Conservation (phyloP, 1,284 basidiomycete species). For the Wolfiporia cocos region DNA sequence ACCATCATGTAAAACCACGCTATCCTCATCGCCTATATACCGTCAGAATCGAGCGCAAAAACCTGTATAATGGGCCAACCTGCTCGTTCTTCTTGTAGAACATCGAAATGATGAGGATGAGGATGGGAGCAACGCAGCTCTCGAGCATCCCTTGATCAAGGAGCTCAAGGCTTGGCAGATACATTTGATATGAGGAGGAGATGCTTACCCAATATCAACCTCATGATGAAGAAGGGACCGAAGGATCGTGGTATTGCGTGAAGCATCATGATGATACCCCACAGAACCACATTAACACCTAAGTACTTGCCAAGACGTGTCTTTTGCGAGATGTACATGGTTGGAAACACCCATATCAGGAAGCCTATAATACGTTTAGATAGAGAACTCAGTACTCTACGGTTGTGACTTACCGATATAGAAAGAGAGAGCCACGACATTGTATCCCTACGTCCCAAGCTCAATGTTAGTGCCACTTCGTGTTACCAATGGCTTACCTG, state of each 20-base stretch:
- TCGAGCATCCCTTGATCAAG: conserved; percentile 52
- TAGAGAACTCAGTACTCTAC: neutral
- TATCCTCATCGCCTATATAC: conserved; percentile 44
- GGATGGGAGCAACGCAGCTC: conserved; percentile 55
- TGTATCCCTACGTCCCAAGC: conserved; percentile 40
- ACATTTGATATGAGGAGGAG: neutral
- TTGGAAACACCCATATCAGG: conserved; percentile 61
- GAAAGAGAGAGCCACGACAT: conserved; percentile 61
- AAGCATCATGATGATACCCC: conserved; percentile 58
- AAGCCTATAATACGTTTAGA: conserved; percentile 34
- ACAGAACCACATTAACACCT: conserved; percentile 53
- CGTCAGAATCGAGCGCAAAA: conserved; percentile 1
- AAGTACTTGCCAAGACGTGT: conserved; percentile 56
- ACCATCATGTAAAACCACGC: conserved; percentile 71
- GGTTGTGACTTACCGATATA: conserved; percentile 40
- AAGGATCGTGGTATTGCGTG: conserved; percentile 54
- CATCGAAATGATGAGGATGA: conserved; percentile 62
- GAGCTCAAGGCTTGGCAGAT: neutral
- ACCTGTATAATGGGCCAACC: conserved; percentile 21
- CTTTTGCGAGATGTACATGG: conserved; percentile 60
- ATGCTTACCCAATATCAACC: conserved; percentile 49
- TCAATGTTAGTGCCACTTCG: neutral
- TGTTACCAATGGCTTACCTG: conserved; percentile 33
- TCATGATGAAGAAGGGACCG: conserved; percentile 54
- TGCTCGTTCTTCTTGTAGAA: conserved; percentile 71